A percentile compares a stretch with the other conserved stretches of the same genome.
Conservation (phyloP, 2,329 filamentous ascomycete genomes). For the Xylaria sp. region DNA sequence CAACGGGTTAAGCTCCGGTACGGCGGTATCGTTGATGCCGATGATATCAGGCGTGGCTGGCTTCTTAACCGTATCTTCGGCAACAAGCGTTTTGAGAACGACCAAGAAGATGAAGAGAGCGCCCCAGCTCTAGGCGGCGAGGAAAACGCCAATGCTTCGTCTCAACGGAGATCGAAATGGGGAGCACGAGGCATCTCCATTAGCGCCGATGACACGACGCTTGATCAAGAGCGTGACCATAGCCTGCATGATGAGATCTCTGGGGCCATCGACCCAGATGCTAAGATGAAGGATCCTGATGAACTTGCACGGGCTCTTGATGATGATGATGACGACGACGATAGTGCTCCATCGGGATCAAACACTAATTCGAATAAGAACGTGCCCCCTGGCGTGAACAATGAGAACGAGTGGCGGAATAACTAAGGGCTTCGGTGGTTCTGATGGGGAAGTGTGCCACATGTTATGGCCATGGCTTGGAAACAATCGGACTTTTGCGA, state of each 20-base stretch:
- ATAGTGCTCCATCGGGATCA: constrained; percentile 31
- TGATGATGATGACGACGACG: constrained; percentile 58
- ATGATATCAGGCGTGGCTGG: constrained; percentile 86
- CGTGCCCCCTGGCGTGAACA: constrained; percentile 33
- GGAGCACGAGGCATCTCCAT: constrained; percentile 69
- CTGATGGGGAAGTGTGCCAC: neutral
- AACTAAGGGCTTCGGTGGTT: constrained; percentile 16
- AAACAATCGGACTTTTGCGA: neutral
- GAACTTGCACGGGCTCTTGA: constrained; percentile 64
- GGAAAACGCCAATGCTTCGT: constrained; percentile 37
- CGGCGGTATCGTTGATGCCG: constrained; percentile 86
- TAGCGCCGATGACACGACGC: constrained; percentile 66
- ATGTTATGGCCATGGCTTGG: neutral
- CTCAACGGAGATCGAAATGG: constrained; percentile 59
- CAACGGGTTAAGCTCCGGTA: constrained; percentile 92
- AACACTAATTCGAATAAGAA: constrained; percentile 27
- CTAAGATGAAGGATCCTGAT: constrained; percentile 70
- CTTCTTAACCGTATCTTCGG: constrained; percentile 80
- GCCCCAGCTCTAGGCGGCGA: constrained; percentile 51
- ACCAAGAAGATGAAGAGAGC: constrained; percentile 67
- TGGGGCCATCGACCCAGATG: constrained; percentile 61
- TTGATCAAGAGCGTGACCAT: constrained; percentile 52
- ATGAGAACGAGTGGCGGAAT: constrained; percentile 41
- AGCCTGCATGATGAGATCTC: constrained; percentile 48
- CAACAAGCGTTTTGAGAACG: constrained; percentile 54